A percentile compares a stretch with the other conserved stretches of the same genome.
Conservation (phyloP, 805 yeast genomes). For the Ogataea haglerorum region DNA sequence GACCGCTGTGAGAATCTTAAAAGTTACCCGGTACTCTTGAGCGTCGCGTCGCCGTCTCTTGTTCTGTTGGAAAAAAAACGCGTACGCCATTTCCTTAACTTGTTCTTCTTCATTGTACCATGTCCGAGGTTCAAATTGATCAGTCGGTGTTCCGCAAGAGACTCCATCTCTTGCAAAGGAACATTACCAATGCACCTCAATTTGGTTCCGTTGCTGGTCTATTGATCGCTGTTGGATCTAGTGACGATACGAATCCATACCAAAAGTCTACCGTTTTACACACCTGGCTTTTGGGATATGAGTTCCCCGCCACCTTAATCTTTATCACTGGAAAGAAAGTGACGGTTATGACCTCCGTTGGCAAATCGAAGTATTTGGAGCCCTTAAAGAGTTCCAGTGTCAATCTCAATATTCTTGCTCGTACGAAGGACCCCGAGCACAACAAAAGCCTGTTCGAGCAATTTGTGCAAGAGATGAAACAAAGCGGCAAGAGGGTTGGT, state of each 20-base stretch:
- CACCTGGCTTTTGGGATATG: slow-evolving; percentile 91
- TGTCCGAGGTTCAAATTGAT: slow-evolving; percentile 62
- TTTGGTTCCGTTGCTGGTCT: slow-evolving; percentile 48
- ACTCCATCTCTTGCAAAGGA: slow-evolving; percentile 41
- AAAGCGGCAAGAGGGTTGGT: slow-evolving; percentile 51
- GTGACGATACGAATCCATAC: slow-evolving; percentile 85
- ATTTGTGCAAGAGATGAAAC: slow-evolving; percentile 45
- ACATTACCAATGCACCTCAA: slow-evolving; percentile 26
- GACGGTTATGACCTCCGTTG: slow-evolving; percentile 71
- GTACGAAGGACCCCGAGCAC: slow-evolving; percentile 79
- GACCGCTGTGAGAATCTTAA: slow-evolving; percentile 1
- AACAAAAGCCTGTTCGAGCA: slow-evolving; percentile 64
- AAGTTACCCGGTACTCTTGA: slow-evolving; percentile 10
- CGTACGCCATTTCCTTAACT: slow-evolving; percentile 4
- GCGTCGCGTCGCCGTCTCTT: slow-evolving; percentile 9
- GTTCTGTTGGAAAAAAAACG: slow-evolving; percentile 5
- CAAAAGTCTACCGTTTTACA: slow-evolving; percentile 84
- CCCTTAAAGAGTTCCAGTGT: slow-evolving; percentile 49
- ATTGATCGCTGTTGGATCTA: slow-evolving; percentile 74
- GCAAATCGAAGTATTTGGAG: slow-evolving; percentile 77
- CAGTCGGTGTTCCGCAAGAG: slow-evolving; percentile 50
- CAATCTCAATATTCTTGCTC: slow-evolving; percentile 52
- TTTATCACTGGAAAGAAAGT: slow-evolving; percentile 58
- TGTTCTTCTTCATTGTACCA: slow-evolving; percentile 20
- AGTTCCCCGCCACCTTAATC: slow-evolving; percentile 87